Percentiles rank a stretch among this genome's conserved stretches.
These are phyloP conservation scores for Gracilaria caudata DNA, from an alignment of 23 red algal genomes.

Conservation along the genomic window DNA sequence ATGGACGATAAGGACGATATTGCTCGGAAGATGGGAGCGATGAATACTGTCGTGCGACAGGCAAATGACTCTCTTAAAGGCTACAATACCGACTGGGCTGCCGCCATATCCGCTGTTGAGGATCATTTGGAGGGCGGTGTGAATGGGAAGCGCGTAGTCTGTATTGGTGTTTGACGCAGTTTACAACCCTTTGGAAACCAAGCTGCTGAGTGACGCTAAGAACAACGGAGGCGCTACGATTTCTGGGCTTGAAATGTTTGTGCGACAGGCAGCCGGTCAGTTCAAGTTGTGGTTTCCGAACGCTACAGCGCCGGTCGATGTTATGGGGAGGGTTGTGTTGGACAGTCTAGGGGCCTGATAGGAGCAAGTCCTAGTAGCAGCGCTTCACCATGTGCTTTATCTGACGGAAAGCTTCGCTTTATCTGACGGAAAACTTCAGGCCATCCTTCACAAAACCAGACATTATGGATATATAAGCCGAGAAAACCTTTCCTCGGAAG, in stretches of 20 bases:
- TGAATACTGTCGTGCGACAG: slow-evolving; percentile 87
- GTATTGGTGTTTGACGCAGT: slow-evolving; percentile 98
- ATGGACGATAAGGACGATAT: slow-evolving; percentile 88
- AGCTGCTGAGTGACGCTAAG: slow-evolving; percentile 73
- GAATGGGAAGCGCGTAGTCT: no score
- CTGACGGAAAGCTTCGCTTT: neutral
- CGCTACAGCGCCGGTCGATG: slow-evolving; percentile 30
- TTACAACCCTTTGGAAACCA: slow-evolving; percentile 89
- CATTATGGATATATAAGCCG: no score
- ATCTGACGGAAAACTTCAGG: neutral
- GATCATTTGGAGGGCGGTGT: no score
- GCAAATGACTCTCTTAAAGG: slow-evolving; percentile 38
- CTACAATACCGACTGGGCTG: slow-evolving; percentile 94
- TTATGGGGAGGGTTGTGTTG: slow-evolving; percentile 81
- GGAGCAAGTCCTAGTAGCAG: neutral
- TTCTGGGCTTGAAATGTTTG: slow-evolving; percentile 98
- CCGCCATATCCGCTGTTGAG: slow-evolving; percentile 81
- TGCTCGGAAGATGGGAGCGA: slow-evolving; percentile 81
- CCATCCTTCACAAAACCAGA: neutral
- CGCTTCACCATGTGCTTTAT: neutral
- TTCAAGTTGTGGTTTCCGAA: slow-evolving; percentile 82
- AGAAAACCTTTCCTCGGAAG: no score
- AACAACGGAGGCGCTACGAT: slow-evolving; percentile 67
- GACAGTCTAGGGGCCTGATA: slow-evolving; percentile 6
- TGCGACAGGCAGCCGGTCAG: slow-evolving; percentile 86